Evolutionary conservation across 352 stramenopile genomes (phyloP), one percentile per base, ranked within the genome.

Genomic region (Achlya hypogyna): DNA sequence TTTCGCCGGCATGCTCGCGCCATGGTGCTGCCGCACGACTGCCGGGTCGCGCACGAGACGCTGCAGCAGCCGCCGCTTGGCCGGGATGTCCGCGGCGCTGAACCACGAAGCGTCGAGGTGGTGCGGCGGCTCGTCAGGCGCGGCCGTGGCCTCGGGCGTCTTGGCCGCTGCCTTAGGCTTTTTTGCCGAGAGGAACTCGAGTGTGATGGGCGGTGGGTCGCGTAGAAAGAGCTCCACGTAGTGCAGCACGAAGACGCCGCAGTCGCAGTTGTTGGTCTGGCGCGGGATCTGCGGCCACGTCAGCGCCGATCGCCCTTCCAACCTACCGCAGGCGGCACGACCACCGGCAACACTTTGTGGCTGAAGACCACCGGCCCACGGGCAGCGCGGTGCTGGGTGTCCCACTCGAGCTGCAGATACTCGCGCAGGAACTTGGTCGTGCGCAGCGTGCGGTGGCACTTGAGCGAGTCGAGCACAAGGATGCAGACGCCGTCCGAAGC

Each of bases 341-440:
- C n/a, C 12, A 40, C 47, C 2, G 59, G 59, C 59, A 66, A 59
- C 12, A 40, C 38, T 23, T 34, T 54, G 16, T 32, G 12, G 20
- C 22, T 66, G 59, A 66, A 40, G 4, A 10, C 1, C 42, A 52
- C 12, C 16, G 42, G 23, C 9, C 43, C 59, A 66, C 27, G 31
- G 27, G 35, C n/a, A 8, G 2, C 18, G 27, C 16, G 16, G 12
- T 66, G 18, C 12, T 18, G 20, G 10, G 47, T 43, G n/a, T 54
- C 22, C 59, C 59, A 66, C 25, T 66, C 59, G 22, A 66, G 31
- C 34, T 66, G 59, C 47, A 66, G 38, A 54, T 66, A 63, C 59
- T 66, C 59, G 27, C 59, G 59, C 3, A 66, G 47, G 18, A 66
- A 66, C 16, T 42, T 54, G 10, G 59, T 53, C 16, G 56, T 54